These are phyloP conservation scores for Suillus lakei DNA, from an alignment of 768 basidiomycete genomes.

Conservation along the genomic window DNA sequence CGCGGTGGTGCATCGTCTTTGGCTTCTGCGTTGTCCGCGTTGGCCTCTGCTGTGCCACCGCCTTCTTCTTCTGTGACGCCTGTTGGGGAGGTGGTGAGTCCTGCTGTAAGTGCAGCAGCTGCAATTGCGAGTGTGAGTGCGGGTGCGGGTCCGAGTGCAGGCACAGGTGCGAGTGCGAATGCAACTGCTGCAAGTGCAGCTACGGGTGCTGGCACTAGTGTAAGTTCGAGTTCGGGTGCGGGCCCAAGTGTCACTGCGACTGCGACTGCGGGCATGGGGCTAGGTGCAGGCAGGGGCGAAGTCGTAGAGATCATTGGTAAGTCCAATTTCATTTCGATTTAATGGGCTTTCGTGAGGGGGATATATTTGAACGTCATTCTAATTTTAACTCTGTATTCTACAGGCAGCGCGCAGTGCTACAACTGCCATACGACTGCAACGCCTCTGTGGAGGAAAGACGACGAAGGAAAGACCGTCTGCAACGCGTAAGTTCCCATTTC, in stretches of 20 bases:
- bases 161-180: not conserved
- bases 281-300: constrained; percentile 47
- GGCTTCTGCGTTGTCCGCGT: not conserved
- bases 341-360: constrained; percentile 7
- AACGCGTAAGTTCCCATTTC: constrained; percentile 68
- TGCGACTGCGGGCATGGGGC: constrained; percentile 27
- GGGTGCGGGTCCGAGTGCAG: constrained; percentile 34
- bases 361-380: constrained; percentile 22
- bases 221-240: constrained; percentile 20
- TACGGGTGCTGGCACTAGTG: constrained; percentile 34
- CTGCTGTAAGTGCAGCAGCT: not conserved
- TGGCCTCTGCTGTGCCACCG: not conserved
- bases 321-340: constrained; percentile 32
- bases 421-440: constrained; percentile 91
- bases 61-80: not conserved
- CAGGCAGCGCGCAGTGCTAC: constrained; percentile 75
- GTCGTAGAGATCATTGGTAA: constrained; percentile 74
- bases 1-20: constrained; percentile 14
- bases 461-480: constrained; percentile 90
- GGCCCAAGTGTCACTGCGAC: constrained; percentile 9
- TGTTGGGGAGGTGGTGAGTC: not conserved
- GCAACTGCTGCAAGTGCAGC: constrained; percentile 25
- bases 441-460: constrained; percentile 89
- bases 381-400: not conserved
- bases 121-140: constrained; percentile 34